Percentiles rank a stretch among this genome's conserved stretches.
phyloP scores from a whole-genome alignment of 164 flowering plant species.

The Piper longum region DNA sequence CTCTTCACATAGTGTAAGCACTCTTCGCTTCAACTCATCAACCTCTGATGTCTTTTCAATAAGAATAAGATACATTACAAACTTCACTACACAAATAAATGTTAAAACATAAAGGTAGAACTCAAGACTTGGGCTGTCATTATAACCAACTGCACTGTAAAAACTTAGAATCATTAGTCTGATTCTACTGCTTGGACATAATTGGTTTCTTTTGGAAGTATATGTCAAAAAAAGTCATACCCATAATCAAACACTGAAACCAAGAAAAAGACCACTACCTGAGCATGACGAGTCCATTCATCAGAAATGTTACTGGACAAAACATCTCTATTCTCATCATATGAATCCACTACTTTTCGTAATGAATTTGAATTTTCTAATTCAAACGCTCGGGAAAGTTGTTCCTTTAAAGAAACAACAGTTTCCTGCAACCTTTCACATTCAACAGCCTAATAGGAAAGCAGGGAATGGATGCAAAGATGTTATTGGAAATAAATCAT shows the following conservation, averaged over 20 bases:
- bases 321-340: slow-evolving; percentile 15
- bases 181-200: too few species aligned
- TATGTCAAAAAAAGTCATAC: too few species aligned
- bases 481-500: not conserved
- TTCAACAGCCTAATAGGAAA: slow-evolving; percentile 40
- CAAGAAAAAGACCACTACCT: slow-evolving; percentile 18
- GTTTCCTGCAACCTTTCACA: slow-evolving; percentile 62
- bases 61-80: too few species aligned
- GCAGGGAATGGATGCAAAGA: not conserved
- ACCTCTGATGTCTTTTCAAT: slow-evolving; percentile 33
- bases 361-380: slow-evolving; percentile 18
- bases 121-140: too few species aligned
- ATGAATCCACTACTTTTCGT: slow-evolving; percentile 13
- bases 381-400: slow-evolving; percentile 49
- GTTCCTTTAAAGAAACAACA: slow-evolving; percentile 48
- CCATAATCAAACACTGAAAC: not conserved
- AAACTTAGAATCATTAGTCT: too few species aligned
- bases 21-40: slow-evolving; percentile 55
- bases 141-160: too few species aligned
- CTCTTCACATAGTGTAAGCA: slow-evolving; percentile 37
- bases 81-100: not conserved
- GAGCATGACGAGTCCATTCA: slow-evolving; percentile 22
- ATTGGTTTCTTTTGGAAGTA: too few species aligned
- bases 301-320: slow-evolving; percentile 18
- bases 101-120: too few species aligned